Conservation (phyloP, 2,329 filamentous ascomycete genomes). For the Diaporthe sp. region DNA sequence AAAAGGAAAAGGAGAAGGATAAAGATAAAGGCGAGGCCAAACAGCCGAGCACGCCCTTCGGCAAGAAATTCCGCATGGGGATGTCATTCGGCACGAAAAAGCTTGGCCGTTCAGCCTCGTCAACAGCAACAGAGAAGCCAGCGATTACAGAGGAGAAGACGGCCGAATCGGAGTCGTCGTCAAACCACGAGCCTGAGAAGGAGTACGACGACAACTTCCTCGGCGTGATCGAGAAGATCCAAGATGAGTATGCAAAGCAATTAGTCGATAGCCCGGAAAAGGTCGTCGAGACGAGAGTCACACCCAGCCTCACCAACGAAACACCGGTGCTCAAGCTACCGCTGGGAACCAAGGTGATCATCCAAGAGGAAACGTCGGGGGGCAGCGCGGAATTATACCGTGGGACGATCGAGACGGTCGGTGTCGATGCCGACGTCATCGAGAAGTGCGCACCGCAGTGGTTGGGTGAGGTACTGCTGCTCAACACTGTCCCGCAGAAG, state of each 20-base stretch:
- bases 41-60: slow-evolving; percentile 75
- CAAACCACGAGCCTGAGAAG: slow-evolving; percentile 71
- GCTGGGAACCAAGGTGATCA: slow-evolving; percentile 74
- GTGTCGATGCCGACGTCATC: slow-evolving; percentile 83
- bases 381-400: slow-evolving; percentile 89
- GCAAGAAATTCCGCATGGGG: slow-evolving; percentile 86
- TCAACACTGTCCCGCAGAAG: slow-evolving; percentile 87
- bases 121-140: slow-evolving; percentile 79
- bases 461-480: slow-evolving; percentile 88
- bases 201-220: slow-evolving; percentile 82
- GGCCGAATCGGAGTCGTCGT: slow-evolving; percentile 75
- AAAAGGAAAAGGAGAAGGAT: slow-evolving; percentile 61
- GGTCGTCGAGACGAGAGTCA: slow-evolving; percentile 73
- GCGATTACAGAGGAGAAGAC: slow-evolving; percentile 82
- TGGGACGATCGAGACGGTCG: slow-evolving; percentile 85
- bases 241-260: slow-evolving; percentile 79
- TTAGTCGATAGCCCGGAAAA: slow-evolving; percentile 68
- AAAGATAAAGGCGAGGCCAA: slow-evolving; percentile 68
- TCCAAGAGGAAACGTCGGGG: slow-evolving; percentile 77
- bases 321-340: slow-evolving; percentile 84
- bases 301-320: slow-evolving; percentile 78
- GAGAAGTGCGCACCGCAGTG: slow-evolving; percentile 91
- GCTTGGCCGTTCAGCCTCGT: slow-evolving; percentile 77
- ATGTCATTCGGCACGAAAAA: slow-evolving; percentile 88
- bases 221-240: slow-evolving; percentile 80